A percentile compares a stretch with the other conserved stretches of the same genome.
Conservation (phyloP, 805 yeast species). For the Millerozyma acaciae region DNA sequence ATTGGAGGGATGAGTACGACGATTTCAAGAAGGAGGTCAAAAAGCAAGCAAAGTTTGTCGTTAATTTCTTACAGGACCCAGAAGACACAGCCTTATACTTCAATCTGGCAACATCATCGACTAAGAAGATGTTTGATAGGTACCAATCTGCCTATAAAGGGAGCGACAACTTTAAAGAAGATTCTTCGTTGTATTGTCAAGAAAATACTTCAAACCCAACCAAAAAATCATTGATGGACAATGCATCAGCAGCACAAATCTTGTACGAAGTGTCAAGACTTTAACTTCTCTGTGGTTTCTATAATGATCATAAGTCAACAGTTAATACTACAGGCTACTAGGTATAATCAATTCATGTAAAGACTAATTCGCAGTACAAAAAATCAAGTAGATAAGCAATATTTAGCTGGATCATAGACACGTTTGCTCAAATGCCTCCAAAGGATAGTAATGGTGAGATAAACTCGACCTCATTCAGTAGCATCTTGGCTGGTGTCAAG, state of each 20-base stretch:
- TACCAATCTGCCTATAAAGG: constrained; percentile 7
- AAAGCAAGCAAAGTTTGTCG: constrained; percentile 12
- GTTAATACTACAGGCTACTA: no score
- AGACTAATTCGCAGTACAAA: no score
- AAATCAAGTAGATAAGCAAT: no score
- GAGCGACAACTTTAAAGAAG: constrained; percentile 1
- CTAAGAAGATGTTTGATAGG: constrained; percentile 5
- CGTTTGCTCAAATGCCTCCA: no score
- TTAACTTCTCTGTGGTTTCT: neutral
- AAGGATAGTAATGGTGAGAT: constrained; percentile 9
- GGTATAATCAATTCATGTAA: no score
- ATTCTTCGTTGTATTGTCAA: constrained; percentile 6
- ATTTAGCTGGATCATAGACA: no score
- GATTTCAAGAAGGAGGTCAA: constrained; percentile 9
- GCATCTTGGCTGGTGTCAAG: constrained; percentile 67
- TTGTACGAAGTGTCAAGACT: constrained; percentile 23
- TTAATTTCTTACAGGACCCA: constrained; percentile 12
- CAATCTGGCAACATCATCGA: constrained; percentile 7
- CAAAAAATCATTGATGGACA: constrained; percentile 21
- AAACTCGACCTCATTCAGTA: constrained; percentile 66
- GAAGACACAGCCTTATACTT: constrained; percentile 11
- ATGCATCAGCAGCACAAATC: constrained; percentile 11
- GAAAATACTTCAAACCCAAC: constrained; percentile 12
- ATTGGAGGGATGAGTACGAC: constrained; percentile 3
- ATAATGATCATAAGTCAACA: no score